Percentiles rank a stretch among this genome's conserved stretches.
Evolutionary conservation across 495 filamentous ascomycete genomes (phyloP).

Genomic region (Penicillium pulvis): DNA sequence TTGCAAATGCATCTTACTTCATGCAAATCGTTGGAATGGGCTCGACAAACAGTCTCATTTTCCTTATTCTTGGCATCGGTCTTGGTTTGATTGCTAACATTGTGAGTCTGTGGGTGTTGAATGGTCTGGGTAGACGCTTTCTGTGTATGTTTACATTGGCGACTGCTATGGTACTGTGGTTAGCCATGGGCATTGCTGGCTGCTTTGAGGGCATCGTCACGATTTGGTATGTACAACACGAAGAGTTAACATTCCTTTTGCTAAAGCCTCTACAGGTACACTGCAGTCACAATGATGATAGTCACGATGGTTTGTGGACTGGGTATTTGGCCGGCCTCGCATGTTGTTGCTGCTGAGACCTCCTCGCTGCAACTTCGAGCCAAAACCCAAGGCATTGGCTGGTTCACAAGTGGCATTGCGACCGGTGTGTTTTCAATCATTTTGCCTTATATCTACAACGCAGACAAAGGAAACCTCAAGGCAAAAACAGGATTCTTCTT

Average conservation of each 20-base stretch:
- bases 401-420: slow-evolving; percentile 30
- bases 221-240: slow-evolving; percentile 26
- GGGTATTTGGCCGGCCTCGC: slow-evolving; percentile 38
- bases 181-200: slow-evolving; percentile 36
- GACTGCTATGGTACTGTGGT: slow-evolving; percentile 28
- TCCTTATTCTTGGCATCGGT: slow-evolving; percentile 35
- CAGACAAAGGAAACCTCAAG: slow-evolving; percentile 29
- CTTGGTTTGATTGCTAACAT: slow-evolving; percentile 36
- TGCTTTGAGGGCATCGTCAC: slow-evolving; percentile 31
- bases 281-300: slow-evolving; percentile 30
- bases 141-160: slow-evolving; percentile 24
- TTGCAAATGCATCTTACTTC: slow-evolving; percentile 38
- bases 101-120: slow-evolving; percentile 30
- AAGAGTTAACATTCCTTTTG: neutral
- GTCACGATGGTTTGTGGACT: slow-evolving; percentile 30
- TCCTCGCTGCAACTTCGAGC: slow-evolving; percentile 37
- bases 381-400: slow-evolving; percentile 39
- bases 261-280: slow-evolving; percentile 28
- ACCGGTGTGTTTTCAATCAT: slow-evolving; percentile 32
- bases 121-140: slow-evolving; percentile 29
- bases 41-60: slow-evolving; percentile 30
- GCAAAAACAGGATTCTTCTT: slow-evolving; percentile 40
- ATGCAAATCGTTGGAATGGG: slow-evolving; percentile 39
- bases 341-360: slow-evolving; percentile 35
- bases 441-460: slow-evolving; percentile 40